A percentile compares a stretch with the other conserved stretches of the same genome.
Conservation (phyloP, 1,284 basidiomycete species). For the Heliocybe sulcata region DNA sequence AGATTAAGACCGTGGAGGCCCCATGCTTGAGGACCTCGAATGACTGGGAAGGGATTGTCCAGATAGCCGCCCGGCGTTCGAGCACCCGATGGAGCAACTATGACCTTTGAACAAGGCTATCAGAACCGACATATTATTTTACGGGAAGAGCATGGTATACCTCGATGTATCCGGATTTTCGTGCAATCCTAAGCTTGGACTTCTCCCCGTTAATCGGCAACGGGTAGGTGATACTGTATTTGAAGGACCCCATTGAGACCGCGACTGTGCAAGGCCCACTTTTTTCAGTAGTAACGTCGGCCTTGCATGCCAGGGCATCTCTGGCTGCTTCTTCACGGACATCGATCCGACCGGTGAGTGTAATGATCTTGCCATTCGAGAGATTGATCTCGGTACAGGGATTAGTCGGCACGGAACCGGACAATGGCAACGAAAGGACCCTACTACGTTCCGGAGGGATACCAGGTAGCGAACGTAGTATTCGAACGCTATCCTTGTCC, state of each 20-base stretch:
- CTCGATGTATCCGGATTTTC: constrained; percentile 1
- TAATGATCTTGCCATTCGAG: background rate
- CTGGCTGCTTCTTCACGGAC: background rate
- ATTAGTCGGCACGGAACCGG: no score
- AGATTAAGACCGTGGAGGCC: background rate
- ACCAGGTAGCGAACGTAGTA: background rate
- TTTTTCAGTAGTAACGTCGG: background rate
- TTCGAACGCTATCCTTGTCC: background rate
- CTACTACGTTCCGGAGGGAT: background rate
- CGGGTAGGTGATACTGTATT: background rate
- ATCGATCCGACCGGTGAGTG: background rate
- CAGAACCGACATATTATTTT: background rate
- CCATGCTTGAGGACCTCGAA: constrained; percentile 4
- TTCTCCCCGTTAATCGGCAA: background rate
- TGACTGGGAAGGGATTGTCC: background rate
- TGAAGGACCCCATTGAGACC: background rate
- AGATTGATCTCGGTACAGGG: background rate
- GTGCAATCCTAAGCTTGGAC: background rate
- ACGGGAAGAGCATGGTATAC: background rate
- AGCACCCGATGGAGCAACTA: background rate
- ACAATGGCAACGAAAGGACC: background rate
- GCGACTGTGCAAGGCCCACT: background rate
- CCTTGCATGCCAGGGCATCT: background rate
- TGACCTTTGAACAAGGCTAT: background rate
- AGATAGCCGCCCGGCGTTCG: background rate